These are phyloP conservation scores for Phytophthora europaea DNA, from an alignment of 352 stramenopile genomes.

Conservation along the genomic window DNA sequence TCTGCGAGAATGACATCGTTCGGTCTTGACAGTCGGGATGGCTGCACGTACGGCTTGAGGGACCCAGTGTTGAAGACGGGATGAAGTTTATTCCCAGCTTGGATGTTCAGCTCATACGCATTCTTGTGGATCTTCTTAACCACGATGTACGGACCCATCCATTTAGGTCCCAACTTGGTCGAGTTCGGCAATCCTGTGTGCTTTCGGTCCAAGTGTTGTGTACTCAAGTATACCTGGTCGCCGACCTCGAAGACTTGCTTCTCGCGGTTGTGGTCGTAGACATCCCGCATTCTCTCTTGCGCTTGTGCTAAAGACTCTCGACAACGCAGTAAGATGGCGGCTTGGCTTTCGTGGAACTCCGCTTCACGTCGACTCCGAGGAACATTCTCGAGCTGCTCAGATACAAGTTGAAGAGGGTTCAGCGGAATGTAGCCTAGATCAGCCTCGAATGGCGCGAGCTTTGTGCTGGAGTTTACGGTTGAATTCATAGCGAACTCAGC, in stretches of 20 bases:
- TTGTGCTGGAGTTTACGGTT: too few species aligned
- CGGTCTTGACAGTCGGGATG: background rate
- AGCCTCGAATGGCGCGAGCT: slow-evolving; percentile 21
- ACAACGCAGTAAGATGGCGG: slow-evolving; percentile 2
- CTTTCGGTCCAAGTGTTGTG: slow-evolving; percentile 16
- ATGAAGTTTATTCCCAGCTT: slow-evolving; percentile 22
- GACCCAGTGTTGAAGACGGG: slow-evolving; percentile 21
- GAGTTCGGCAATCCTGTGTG: slow-evolving; percentile 22
- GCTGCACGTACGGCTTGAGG: slow-evolving; percentile 15
- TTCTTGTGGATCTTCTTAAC: slow-evolving; percentile 24
- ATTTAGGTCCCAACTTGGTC: slow-evolving; percentile 26
- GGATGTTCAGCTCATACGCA: slow-evolving; percentile 33
- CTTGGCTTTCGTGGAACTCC: slow-evolving; percentile 19
- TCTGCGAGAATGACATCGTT: slow-evolving; percentile 14
- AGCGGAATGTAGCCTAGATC: slow-evolving; percentile 12
- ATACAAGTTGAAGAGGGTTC: slow-evolving; percentile 1
- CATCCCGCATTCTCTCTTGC: slow-evolving; percentile 13
- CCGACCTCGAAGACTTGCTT: slow-evolving; percentile 21
- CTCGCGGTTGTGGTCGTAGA: slow-evolving; percentile 21
- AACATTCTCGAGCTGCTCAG: background rate
- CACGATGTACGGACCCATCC: slow-evolving; percentile 20
- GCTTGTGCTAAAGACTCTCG: slow-evolving; percentile 14
- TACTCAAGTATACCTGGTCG: slow-evolving; percentile 26
- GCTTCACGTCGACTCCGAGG: background rate
- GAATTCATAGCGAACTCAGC: background rate